These are phyloP conservation scores for Teratosphaeria gauchensis DNA, from an alignment of 2,329 filamentous ascomycete species.

Conservation along the genomic window DNA sequence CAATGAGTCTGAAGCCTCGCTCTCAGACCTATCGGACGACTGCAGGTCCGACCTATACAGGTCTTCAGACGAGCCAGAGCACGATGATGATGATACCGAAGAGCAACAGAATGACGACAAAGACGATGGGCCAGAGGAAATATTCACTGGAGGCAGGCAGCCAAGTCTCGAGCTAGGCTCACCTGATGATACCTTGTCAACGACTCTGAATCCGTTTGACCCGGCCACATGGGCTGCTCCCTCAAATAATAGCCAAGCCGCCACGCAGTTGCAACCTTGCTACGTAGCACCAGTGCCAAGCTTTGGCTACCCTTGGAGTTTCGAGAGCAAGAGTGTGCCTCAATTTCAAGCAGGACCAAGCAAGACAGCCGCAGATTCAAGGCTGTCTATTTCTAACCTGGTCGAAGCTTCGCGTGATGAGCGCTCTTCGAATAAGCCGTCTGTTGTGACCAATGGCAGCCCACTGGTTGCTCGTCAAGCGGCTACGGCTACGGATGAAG, in stretches of 20 bases:
- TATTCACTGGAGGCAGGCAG: too few relatives aligned
- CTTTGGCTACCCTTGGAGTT: background rate
- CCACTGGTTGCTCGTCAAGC: background rate
- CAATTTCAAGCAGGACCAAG: background rate
- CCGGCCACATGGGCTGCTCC: background rate
- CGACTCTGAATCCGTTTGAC: background rate
- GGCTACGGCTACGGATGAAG: background rate
- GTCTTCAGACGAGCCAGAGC: constrained; percentile 3
- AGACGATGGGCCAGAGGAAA: background rate
- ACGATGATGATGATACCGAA: background rate
- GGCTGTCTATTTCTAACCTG: constrained; percentile 4
- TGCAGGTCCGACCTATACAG: background rate
- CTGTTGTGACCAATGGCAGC: background rate
- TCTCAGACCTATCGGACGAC: constrained; percentile 1
- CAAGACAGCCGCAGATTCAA: background rate
- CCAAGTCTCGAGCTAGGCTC: background rate
- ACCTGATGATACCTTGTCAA: background rate
- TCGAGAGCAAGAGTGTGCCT: background rate
- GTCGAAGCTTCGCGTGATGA: background rate
- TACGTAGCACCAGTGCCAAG: constrained; percentile 2
- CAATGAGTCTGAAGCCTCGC: constrained; percentile 2
- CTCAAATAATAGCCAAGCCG: background rate
- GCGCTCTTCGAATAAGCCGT: constrained; percentile 3
- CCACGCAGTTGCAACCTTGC: background rate
- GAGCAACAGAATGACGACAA: background rate